Conservation (phyloP, 495 filamentous ascomycete genomes). For the Mycothermus thermophilus region DNA sequence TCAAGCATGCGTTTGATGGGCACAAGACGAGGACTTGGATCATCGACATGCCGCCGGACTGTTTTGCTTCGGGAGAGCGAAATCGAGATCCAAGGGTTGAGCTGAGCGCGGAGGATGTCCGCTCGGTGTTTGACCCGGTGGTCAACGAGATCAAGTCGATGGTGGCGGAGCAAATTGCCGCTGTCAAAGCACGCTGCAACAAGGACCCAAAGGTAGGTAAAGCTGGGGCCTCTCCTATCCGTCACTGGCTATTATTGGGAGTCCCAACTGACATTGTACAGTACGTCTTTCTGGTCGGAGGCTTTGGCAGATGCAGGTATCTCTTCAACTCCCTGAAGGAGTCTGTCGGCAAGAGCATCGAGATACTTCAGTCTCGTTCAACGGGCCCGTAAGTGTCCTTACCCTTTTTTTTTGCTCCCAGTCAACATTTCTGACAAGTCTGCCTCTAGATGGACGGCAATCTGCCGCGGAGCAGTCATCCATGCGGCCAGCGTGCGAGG, state of each 20-base stretch:
- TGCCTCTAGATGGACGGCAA: slow-evolving; percentile 5
- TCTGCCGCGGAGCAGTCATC: slow-evolving; percentile 5
- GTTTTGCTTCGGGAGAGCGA: too few species aligned
- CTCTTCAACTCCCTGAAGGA: slow-evolving; percentile 1
- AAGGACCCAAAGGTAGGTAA: slow-evolving; percentile 1
- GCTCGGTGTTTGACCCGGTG: neutral
- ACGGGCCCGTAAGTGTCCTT: slow-evolving; percentile 5
- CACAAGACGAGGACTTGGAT: neutral
- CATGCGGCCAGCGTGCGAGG: too few species aligned
- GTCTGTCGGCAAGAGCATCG: neutral
- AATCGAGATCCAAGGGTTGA: neutral
- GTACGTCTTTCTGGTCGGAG: slow-evolving; percentile 5
- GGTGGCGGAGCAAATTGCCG: neutral
- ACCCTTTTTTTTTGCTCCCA: too few species aligned
- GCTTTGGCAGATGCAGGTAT: slow-evolving; percentile 7
- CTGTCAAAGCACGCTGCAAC: neutral
- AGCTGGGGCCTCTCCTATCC: neutral
- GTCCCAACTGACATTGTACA: too few species aligned
- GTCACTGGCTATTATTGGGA: too few species aligned
- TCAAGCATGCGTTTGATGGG: slow-evolving; percentile 8
- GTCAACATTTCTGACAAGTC: too few species aligned
- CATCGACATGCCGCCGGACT: slow-evolving; percentile 1
- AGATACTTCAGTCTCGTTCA: slow-evolving; percentile 4
- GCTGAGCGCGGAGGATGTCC: too few species aligned
- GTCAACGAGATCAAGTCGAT: neutral